Evolutionary conservation across 2,329 filamentous ascomycete genomes (phyloP).

Genomic region (Colletotrichum brevisporum): DNA sequence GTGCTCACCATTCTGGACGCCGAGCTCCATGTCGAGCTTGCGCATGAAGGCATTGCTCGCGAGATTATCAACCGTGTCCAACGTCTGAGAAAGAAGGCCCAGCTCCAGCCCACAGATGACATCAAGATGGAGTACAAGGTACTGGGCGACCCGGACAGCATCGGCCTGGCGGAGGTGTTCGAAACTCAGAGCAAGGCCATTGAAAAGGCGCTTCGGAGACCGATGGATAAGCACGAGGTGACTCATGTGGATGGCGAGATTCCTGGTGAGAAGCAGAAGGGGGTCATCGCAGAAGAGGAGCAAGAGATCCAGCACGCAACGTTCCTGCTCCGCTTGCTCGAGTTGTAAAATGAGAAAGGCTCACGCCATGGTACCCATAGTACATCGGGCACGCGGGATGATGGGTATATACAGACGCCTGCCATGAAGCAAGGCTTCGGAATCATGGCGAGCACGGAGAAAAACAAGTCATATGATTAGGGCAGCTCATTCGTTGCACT

Average conservation of each 20-base stretch:
- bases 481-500: neutral
- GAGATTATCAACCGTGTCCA: conserved; percentile 96
- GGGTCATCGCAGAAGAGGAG: conserved; percentile 83
- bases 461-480: neutral
- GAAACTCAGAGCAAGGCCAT: conserved; percentile 61
- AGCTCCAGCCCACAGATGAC: conserved; percentile 91
- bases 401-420: no score
- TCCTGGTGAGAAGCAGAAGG: conserved; percentile 32
- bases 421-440: no score
- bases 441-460: no score
- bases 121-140: conserved; percentile 95
- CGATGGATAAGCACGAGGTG: conserved; percentile 68
- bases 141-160: conserved; percentile 81
- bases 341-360: conserved; percentile 65
- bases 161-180: conserved; percentile 79
- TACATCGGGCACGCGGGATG: no score
- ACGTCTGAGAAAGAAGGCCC: conserved; percentile 92
- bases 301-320: conserved; percentile 89
- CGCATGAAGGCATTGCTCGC: conserved; percentile 88
- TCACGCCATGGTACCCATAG: neutral
- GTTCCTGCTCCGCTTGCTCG: conserved; percentile 82
- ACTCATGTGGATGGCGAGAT: conserved; percentile 43
- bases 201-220: conserved; percentile 76
- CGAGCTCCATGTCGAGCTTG: conserved; percentile 85
- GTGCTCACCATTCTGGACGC: conserved; percentile 93